Evolutionary conservation across 2,329 filamentous ascomycete genomes (phyloP), one percentile per base, ranked within the genome.

Genomic region (Xylaria sp.): DNA sequence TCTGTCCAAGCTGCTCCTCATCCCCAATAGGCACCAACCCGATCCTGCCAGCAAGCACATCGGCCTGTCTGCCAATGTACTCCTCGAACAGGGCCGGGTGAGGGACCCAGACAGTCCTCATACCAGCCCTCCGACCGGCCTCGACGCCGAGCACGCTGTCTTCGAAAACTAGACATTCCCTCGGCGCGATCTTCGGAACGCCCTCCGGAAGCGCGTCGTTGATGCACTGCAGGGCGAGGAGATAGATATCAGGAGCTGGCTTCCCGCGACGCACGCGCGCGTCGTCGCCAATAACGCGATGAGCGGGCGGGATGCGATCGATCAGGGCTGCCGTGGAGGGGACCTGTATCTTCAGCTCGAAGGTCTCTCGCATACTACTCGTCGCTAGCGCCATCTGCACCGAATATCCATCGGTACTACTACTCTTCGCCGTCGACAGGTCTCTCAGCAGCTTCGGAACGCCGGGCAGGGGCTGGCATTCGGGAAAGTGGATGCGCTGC

Each of bases 101-200:
- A 23, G 91, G 91, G 69, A 88, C 87, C 91, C 91, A 93, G 2
- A 92, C 83, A 2, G 90, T 89, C 74, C 91, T 85, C 91, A 93
- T 93, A 0, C 91, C 91, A 0, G 91, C 91, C 73, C 91, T 84
- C 65, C 91, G 81, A 6, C 90, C 91, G 8, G 90, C 86, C 79
- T 93, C 91, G 1, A 92, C 89, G 0, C 91, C 91, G 0, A 89
- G 86, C 16, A 93, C 90, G 54, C 88, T 89, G 74, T 93, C 91
- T 77, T 93, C 91, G 75, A 93, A 93, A 0, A 93, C 91, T 1
- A 93, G 80, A 75, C 91, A 93, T 77, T 93, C 90, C 57, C 85
- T 84, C 0, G 90, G 89, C 72, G 76, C 80, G 63, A 93, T 87
- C 16, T 69, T 44, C 23, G 81, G 75, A 71, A 86, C 83, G 0